Base-by-base conservation (phyloP, 1,284 basidiomycete genomes). In the Boletus sp. region DNA sequence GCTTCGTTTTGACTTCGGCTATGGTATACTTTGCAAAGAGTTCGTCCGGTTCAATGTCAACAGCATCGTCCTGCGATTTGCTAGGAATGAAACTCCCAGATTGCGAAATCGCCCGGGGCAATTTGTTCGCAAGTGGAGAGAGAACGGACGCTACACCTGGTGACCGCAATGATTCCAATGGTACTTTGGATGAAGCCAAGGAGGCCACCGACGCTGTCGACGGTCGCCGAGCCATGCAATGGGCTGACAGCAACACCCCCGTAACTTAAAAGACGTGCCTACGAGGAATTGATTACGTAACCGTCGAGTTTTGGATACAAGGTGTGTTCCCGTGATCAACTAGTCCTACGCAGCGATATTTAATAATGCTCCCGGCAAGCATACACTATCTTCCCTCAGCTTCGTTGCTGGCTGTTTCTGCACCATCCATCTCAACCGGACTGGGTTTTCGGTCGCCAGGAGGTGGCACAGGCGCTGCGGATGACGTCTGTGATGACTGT, bases 21-120 rank as follows among this genome's bases (percentile, higher is more conserved):
- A 94, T 79, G 2, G 87, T 82, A 58, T 84, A 72, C 56, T 79
- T 80, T 40, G 78, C 70, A 65, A 94, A 93, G 46, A 94, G 69
- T 49, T 91, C 88, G 65, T 94, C 91, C 1, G 91, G 84, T 58
- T 88, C 81, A 51, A 84, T 63, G 44, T 64, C 51, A 16, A 26
- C 58, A 43, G 58, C 51, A 44, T 54, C 51, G 48, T 55, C 52
- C 20, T 48, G 64, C 41, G 44, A 53, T 51, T 54, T 65, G 41
- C 35, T 46, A 9, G 47, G 52, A 47, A 46, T 46, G 29, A 42
- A 46, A 52, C 58, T 38, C 23, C 33, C 39, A 13, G 55, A 30
- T 43, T 48, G 60, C 16, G 64, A 63, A 35, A 58, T 44, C n/a
- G 52, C 36, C 27, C 47, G 51, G 10, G 44, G 26, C 26, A 41